Evolutionary conservation across 2,329 filamentous ascomycete species (phyloP).

Genomic region (Aspergillus japonicus): DNA sequence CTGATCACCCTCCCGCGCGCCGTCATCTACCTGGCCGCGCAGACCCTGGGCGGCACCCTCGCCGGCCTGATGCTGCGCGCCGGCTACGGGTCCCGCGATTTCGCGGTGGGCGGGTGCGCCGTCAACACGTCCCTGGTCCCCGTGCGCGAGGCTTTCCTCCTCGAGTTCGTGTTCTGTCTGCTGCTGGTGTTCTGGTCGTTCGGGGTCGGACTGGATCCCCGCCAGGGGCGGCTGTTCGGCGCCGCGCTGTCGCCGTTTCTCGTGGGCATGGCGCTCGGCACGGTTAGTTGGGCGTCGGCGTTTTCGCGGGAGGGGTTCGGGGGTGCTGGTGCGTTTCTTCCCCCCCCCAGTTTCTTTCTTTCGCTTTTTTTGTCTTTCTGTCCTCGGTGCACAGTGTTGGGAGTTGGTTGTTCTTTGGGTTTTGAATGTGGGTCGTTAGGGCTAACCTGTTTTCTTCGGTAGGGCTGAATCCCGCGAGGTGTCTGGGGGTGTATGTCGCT

Average conservation of each 20-base stretch:
- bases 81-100: constrained; percentile 28
- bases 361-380: too few relatives aligned
- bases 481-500: constrained; percentile 47
- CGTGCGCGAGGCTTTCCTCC: constrained; percentile 45
- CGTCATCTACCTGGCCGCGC: constrained; percentile 49
- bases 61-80: constrained; percentile 45
- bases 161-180: constrained; percentile 50
- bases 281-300: constrained; percentile 39
- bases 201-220: constrained; percentile 55
- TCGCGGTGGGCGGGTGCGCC: constrained; percentile 40
- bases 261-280: constrained; percentile 45
- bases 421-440: not conserved
- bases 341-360: too few relatives aligned
- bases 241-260: constrained; percentile 51
- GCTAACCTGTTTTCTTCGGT: not conserved
- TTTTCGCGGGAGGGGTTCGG: constrained; percentile 43
- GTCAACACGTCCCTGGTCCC: constrained; percentile 37
- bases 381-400: too few relatives aligned
- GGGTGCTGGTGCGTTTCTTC: constrained; percentile 29
- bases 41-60: constrained; percentile 47
- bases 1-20: constrained; percentile 51
- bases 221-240: constrained; percentile 51
- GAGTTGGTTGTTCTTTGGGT: too few relatives aligned
- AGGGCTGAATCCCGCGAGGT: constrained; percentile 48
- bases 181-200: constrained; percentile 52